Evolutionary conservation across 1,139 yeast species (phyloP).

Genomic region (Pichia sp.): DNA sequence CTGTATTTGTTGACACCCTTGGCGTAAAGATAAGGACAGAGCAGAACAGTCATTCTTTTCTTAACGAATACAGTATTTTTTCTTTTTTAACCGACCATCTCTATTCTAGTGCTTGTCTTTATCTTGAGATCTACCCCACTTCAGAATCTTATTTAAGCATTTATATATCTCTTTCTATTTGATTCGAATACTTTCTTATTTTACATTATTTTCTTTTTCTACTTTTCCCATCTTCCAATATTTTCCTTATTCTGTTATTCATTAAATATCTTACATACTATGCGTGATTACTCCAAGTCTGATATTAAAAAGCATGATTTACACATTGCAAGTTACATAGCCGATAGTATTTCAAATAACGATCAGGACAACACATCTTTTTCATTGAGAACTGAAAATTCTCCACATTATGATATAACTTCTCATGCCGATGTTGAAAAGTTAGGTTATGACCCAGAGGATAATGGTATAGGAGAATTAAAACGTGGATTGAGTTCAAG

Average conservation of each 20-base stretch:
- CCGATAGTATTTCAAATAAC: neutral
- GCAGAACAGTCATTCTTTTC: neutral
- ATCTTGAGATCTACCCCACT: neutral
- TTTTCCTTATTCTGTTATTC: neutral
- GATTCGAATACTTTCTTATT: neutral
- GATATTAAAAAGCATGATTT: neutral
- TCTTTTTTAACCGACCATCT: neutral
- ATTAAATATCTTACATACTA: neutral
- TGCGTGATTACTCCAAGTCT: neutral
- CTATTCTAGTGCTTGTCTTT: neutral
- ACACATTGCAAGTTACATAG: neutral
- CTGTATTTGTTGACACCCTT: no score
- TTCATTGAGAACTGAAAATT: neutral
- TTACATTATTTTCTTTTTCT: neutral
- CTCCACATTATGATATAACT: neutral
- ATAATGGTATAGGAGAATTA: conserved; percentile 11
- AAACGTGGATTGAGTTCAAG: conserved; percentile 20
- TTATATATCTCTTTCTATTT: no score
- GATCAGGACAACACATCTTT: neutral
- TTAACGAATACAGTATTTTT: neutral
- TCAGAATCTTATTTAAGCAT: neutral
- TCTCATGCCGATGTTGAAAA: conserved; percentile 15
- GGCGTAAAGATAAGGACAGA: neutral
- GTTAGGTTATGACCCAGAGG: conserved; percentile 8
- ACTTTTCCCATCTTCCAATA: neutral